A percentile compares a stretch with the other conserved stretches of the same genome.
Evolutionary conservation across 768 basidiomycete genomes (phyloP).

Genomic region (Saitozyma podzolica): DNA sequence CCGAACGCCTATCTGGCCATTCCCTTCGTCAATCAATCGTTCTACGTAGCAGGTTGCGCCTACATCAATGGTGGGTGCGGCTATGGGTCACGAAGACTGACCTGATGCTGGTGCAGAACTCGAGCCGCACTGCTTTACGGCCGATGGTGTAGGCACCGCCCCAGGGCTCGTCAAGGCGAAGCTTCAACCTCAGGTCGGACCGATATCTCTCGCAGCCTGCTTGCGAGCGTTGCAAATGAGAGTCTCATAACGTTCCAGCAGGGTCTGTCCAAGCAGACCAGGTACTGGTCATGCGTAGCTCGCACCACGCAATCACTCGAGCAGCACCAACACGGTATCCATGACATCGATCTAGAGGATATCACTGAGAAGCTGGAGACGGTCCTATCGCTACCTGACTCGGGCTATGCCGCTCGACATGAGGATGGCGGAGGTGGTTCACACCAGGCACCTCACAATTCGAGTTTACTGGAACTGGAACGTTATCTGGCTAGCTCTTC

Average conservation of each 20-base stretch:
- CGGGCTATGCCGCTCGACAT: slow-evolving; percentile 11
- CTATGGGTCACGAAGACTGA: too few relatives aligned
- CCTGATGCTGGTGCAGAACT: slow-evolving; percentile 4
- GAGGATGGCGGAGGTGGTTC: too few relatives aligned
- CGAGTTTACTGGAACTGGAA: too few relatives aligned
- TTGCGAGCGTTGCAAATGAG: slow-evolving; percentile 17
- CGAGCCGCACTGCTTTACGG: neutral
- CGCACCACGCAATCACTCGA: slow-evolving; percentile 23
- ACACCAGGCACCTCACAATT: too few relatives aligned
- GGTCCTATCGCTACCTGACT: slow-evolving; percentile 22
- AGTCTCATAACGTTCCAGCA: slow-evolving; percentile 28
- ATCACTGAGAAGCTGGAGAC: slow-evolving; percentile 26
- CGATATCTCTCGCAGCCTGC: too few relatives aligned
- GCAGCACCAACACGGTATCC: slow-evolving; percentile 20
- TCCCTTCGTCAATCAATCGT: slow-evolving; percentile 36
- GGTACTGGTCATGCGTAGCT: slow-evolving; percentile 23
- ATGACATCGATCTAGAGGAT: slow-evolving; percentile 23
- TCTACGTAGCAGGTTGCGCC: slow-evolving; percentile 33
- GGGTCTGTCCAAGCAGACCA: slow-evolving; percentile 28
- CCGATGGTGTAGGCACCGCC: too few relatives aligned
- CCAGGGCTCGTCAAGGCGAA: too few relatives aligned
- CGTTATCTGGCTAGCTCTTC: too few relatives aligned
- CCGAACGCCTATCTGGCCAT: slow-evolving; percentile 20
- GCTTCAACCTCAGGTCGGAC: neutral
- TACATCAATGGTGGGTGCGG: slow-evolving; percentile 31